These are phyloP conservation scores for Pichia phayaonensis DNA, from an alignment of 805 yeast genomes.

Conservation along the genomic window DNA sequence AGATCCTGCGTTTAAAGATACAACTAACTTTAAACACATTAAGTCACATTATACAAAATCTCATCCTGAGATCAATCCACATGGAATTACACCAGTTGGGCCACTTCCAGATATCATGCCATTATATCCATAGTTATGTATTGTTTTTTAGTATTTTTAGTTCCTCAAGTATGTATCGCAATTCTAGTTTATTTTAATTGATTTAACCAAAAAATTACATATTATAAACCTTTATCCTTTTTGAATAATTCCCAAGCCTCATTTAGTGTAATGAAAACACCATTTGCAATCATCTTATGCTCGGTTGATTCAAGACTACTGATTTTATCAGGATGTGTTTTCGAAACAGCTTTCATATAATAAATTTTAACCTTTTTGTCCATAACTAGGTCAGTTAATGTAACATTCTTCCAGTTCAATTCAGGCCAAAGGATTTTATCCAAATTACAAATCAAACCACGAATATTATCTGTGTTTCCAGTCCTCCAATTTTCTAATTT, in stretches of 20 bases:
- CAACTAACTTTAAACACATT: slow-evolving; percentile 86
- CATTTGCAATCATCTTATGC: slow-evolving; percentile 76
- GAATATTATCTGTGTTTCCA: slow-evolving; percentile 73
- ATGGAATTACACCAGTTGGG: slow-evolving; percentile 79
- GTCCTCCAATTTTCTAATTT: slow-evolving; percentile 55
- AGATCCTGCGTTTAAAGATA: slow-evolving; percentile 53
- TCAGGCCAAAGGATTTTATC: slow-evolving; percentile 63
- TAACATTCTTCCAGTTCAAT: slow-evolving; percentile 56
- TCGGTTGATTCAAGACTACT: slow-evolving; percentile 52
- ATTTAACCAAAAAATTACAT: background rate
- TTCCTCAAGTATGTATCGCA: background rate
- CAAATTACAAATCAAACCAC: slow-evolving; percentile 67
- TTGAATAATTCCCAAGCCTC: slow-evolving; percentile 87
- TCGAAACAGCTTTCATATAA: slow-evolving; percentile 75
- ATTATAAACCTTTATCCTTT: slow-evolving; percentile 3
- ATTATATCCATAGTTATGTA: slow-evolving; percentile 17
- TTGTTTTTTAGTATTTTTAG: background rate
- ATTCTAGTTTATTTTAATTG: background rate
- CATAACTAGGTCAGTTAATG: slow-evolving; percentile 69
- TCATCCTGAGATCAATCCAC: slow-evolving; percentile 73
- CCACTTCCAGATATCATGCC: slow-evolving; percentile 73
- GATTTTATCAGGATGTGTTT: slow-evolving; percentile 82
- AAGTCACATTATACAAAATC: slow-evolving; percentile 86
- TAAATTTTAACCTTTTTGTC: slow-evolving; percentile 83
- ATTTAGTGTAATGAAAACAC: slow-evolving; percentile 75